These are phyloP conservation scores for Colletotrichum lentis DNA, from an alignment of 2,329 filamentous ascomycete species.

Conservation along the genomic window DNA sequence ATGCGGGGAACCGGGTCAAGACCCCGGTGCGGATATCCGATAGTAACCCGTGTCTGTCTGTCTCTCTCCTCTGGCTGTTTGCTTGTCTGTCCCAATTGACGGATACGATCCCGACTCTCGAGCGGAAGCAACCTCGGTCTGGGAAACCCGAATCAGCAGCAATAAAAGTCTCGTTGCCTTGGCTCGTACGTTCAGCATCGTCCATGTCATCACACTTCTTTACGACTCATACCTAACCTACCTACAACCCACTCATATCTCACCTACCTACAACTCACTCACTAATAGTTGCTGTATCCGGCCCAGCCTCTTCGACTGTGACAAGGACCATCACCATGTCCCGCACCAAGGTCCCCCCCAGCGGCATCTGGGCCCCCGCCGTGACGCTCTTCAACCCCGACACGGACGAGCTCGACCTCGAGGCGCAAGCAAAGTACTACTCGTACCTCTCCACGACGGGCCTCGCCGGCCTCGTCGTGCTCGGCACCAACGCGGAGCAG, in stretches of 20 bases:
- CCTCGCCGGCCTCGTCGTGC: slow-evolving; percentile 60
- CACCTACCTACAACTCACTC: background rate
- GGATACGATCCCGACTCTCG: slow-evolving; percentile 25
- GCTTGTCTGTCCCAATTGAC: slow-evolving; percentile 5
- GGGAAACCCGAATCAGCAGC: background rate
- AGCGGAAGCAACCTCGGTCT: slow-evolving; percentile 22
- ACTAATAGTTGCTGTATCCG: too few species aligned
- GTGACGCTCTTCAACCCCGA: slow-evolving; percentile 62
- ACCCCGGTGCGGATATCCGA: slow-evolving; percentile 36
- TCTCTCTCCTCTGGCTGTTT: too few species aligned
- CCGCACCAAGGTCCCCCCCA: slow-evolving; percentile 40
- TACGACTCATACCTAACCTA: too few species aligned
- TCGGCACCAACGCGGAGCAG: slow-evolving; percentile 65
- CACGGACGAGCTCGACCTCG: slow-evolving; percentile 58
- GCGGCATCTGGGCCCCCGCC: slow-evolving; percentile 60
- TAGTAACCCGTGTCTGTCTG: slow-evolving; percentile 19
- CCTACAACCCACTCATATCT: too few species aligned
- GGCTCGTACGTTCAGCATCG: background rate
- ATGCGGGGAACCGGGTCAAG: slow-evolving; percentile 35
- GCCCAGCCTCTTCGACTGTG: background rate
- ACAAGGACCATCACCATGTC: slow-evolving; percentile 13
- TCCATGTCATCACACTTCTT: background rate
- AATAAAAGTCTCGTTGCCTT: slow-evolving; percentile 17
- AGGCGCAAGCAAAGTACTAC: slow-evolving; percentile 60
- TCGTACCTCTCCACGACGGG: slow-evolving; percentile 59